Conservation (phyloP, 1,284 basidiomycete genomes). For the Ceratobasidium sp. region DNA sequence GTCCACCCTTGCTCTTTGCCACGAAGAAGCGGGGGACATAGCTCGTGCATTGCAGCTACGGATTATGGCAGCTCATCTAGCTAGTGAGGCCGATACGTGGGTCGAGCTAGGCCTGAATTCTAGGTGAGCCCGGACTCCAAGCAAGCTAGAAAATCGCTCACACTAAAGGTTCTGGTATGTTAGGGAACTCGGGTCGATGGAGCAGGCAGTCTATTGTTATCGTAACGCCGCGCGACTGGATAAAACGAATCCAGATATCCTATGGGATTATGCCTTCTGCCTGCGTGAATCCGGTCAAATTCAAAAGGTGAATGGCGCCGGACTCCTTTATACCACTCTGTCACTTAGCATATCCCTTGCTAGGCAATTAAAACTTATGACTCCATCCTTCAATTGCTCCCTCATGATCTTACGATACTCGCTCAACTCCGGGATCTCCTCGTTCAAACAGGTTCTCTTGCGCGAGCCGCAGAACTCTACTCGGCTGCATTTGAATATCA, state of each 20-base stretch:
- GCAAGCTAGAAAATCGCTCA: background rate
- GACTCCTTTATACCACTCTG: background rate
- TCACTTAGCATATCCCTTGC: background rate
- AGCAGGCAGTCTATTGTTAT: constrained; percentile 94
- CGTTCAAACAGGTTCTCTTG: constrained; percentile 75
- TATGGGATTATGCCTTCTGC: constrained; percentile 91
- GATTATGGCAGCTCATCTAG: constrained; percentile 91
- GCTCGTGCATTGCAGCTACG: constrained; percentile 84
- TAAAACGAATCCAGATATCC: constrained; percentile 82
- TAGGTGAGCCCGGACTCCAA: constrained; percentile 62
- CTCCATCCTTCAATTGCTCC: constrained; percentile 79
- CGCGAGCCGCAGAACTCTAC: constrained; percentile 73
- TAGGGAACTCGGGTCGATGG: constrained; percentile 77
- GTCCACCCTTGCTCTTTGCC: constrained; percentile 64
- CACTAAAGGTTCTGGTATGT: constrained; percentile 24
- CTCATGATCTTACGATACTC: constrained; percentile 85
- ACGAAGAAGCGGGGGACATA: constrained; percentile 79
- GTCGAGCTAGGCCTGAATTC: constrained; percentile 81
- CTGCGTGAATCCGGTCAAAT: constrained; percentile 82
- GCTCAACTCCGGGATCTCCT: constrained; percentile 84
- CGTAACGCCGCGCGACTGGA: constrained; percentile 85
- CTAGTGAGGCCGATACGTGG: constrained; percentile 88
- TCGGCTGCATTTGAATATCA: constrained; percentile 69
- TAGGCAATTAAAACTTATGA: constrained; percentile 83
- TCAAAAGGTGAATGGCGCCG: constrained; percentile 65